phyloP scores from a whole-genome alignment of 805 yeast genomes.

The Metschnikowia gruessii region DNA sequence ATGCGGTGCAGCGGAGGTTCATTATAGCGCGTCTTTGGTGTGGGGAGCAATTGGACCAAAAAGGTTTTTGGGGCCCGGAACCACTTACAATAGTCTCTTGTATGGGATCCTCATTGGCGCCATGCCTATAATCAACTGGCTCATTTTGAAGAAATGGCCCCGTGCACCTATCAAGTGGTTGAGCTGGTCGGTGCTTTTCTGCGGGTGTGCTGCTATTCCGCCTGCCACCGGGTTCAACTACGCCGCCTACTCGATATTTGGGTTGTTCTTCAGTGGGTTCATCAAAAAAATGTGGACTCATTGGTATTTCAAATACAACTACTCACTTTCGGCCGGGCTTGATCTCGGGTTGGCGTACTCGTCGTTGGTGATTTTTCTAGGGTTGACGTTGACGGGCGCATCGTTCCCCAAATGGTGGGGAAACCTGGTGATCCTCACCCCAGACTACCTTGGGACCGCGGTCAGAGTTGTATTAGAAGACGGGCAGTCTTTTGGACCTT shows the following conservation, averaged over 20 bases:
- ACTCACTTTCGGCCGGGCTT: slow-evolving; percentile 10
- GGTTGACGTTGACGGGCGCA: slow-evolving; percentile 9
- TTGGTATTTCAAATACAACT: slow-evolving; percentile 11
- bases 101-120: slow-evolving; percentile 15
- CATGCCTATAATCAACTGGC: slow-evolving; percentile 9
- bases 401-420: slow-evolving; percentile 12
- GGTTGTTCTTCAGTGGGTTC: slow-evolving; percentile 9
- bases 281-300: slow-evolving; percentile 8
- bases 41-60: slow-evolving; percentile 40
- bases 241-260: slow-evolving; percentile 9
- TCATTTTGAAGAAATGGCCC: slow-evolving; percentile 8
- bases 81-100: slow-evolving; percentile 15
- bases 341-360: slow-evolving; percentile 12
- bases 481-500: slow-evolving; percentile 11
- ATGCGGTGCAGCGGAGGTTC: slow-evolving; percentile 22
- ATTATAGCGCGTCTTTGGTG: slow-evolving; percentile 21
- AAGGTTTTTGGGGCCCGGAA: slow-evolving; percentile 29
- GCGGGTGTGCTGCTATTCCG: slow-evolving; percentile 8
- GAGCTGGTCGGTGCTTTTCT: slow-evolving; percentile 9
- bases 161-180: slow-evolving; percentile 8
- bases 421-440: slow-evolving; percentile 9
- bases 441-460: slow-evolving; percentile 10
- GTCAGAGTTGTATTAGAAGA: slow-evolving; percentile 8
- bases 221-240: slow-evolving; percentile 12
- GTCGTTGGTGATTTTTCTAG: slow-evolving; percentile 9